Conservation (phyloP, 2,329 filamentous ascomycete species). For the Dothideomycetes sp. region DNA sequence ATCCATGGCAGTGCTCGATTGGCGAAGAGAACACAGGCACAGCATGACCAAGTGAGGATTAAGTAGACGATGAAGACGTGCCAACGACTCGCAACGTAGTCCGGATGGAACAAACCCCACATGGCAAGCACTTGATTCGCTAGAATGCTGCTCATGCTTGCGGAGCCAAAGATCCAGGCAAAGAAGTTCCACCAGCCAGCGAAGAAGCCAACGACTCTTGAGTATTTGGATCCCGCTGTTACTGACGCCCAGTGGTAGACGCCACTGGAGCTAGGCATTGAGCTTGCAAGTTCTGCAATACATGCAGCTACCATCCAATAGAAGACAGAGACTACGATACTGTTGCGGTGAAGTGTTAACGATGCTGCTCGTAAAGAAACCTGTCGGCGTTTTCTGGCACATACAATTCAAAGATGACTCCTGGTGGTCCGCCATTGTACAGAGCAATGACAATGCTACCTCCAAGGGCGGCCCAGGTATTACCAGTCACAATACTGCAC, state of each 20-base stretch:
- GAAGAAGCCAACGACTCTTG: conserved; percentile 37
- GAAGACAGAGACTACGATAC: conserved; percentile 36
- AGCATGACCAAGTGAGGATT: conserved; percentile 36
- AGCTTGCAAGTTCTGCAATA: conserved; percentile 37
- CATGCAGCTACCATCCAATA: conserved; percentile 41
- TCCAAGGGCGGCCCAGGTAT: conserved; percentile 34
- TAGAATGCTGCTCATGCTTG: conserved; percentile 29
- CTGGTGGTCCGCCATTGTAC: conserved; percentile 35
- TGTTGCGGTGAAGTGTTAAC: too few species aligned
- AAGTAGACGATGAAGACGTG: conserved; percentile 41
- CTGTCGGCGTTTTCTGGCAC: neutral
- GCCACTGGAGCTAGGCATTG: conserved; percentile 23
- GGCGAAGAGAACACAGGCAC: conserved; percentile 39
- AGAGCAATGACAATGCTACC: conserved; percentile 29
- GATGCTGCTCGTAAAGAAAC: neutral
- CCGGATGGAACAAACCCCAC: conserved; percentile 38
- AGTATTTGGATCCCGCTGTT: conserved; percentile 35
- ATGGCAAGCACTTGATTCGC: conserved; percentile 36
- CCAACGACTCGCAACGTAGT: conserved; percentile 35
- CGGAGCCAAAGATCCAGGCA: conserved; percentile 38
- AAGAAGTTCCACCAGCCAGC: conserved; percentile 41
- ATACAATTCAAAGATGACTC: conserved; percentile 34
- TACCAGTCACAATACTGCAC: conserved; percentile 34
- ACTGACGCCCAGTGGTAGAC: conserved; percentile 45
- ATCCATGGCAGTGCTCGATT: conserved; percentile 43